Conservation (phyloP, 1,284 basidiomycete species). For the Cerrena zonata region DNA sequence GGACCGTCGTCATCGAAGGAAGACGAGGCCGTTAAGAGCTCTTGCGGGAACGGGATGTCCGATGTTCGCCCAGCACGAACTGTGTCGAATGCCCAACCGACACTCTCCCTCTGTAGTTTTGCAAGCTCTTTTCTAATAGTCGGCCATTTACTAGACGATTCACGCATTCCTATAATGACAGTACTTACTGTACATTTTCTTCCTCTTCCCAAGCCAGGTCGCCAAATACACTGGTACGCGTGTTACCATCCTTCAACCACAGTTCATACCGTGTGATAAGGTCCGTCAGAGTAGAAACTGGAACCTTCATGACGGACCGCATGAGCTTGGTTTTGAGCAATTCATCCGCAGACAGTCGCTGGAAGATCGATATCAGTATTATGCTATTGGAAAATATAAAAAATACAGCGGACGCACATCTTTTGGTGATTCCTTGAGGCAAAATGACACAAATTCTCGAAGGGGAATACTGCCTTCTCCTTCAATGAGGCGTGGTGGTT, state of each 20-base stretch:
- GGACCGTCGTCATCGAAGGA: slow-evolving; percentile 25
- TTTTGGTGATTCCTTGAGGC: slow-evolving; percentile 77
- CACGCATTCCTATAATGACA: background rate
- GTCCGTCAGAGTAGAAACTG: slow-evolving; percentile 75
- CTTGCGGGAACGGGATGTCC: background rate
- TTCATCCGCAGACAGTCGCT: slow-evolving; percentile 89
- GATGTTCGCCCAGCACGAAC: slow-evolving; percentile 31
- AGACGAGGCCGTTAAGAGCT: slow-evolving; percentile 26
- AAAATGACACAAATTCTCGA: slow-evolving; percentile 83
- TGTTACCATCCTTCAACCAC: slow-evolving; percentile 78
- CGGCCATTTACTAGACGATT: background rate
- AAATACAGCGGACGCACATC: slow-evolving; percentile 49
- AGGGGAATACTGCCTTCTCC: slow-evolving; percentile 78
- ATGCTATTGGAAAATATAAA: background rate
- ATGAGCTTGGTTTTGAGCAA: slow-evolving; percentile 92
- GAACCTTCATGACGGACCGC: slow-evolving; percentile 66
- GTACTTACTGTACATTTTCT: slow-evolving; percentile 47
- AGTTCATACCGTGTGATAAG: slow-evolving; percentile 70
- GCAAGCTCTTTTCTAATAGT: background rate
- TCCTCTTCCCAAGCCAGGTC: slow-evolving; percentile 68
- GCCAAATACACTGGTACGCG: slow-evolving; percentile 73
- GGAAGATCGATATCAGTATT: slow-evolving; percentile 12
- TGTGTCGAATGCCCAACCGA: slow-evolving; percentile 75
- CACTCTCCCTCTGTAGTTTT: slow-evolving; percentile 11
- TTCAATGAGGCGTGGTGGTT: slow-evolving; percentile 77